A percentile compares a stretch with the other conserved stretches of the same genome.
These are phyloP conservation scores for Obba rivulosa DNA, from an alignment of 768 basidiomycete genomes.

Conservation along the genomic window DNA sequence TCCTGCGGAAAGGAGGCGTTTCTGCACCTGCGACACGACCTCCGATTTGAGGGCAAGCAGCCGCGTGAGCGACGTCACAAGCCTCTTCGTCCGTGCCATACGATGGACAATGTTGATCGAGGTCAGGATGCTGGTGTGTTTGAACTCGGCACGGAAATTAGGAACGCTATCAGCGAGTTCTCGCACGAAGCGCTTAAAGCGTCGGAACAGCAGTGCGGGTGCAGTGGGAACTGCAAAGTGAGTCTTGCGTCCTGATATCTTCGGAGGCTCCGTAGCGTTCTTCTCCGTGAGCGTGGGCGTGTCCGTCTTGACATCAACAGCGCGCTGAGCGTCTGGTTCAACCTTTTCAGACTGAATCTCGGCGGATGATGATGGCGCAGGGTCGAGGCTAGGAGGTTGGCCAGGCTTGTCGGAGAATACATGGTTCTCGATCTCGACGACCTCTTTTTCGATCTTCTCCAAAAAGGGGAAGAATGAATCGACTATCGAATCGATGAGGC, in stretches of 20 bases:
- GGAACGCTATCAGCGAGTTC: background rate
- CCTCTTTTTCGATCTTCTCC: slow-evolving; percentile 75
- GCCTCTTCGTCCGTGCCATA: slow-evolving; percentile 72
- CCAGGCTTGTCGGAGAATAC: slow-evolving; percentile 38
- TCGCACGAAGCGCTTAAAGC: slow-evolving; percentile 3
- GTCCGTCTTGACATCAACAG: background rate
- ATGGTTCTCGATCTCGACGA: slow-evolving; percentile 68
- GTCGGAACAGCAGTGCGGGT: slow-evolving; percentile 9
- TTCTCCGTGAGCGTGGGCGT: slow-evolving; percentile 1
- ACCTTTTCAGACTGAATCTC: background rate
- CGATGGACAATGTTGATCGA: slow-evolving; percentile 55
- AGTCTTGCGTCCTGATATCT: background rate
- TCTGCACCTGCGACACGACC: slow-evolving; percentile 73
- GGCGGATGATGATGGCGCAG: background rate
- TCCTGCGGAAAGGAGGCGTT: slow-evolving; percentile 51
- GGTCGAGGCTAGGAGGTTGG: background rate
- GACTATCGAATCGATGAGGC: slow-evolving; percentile 87
- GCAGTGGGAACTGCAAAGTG: slow-evolving; percentile 7
- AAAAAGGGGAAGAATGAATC: slow-evolving; percentile 89
- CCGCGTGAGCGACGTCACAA: slow-evolving; percentile 75
- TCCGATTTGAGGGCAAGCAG: slow-evolving; percentile 78
- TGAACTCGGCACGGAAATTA: slow-evolving; percentile 2
- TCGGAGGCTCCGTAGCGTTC: background rate
- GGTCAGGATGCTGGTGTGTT: slow-evolving; percentile 8
- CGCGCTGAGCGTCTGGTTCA: background rate